Evolutionary conservation across 345 rosid genomes (phyloP), one percentile per base, ranked within the genome.

Genomic region (Microcos paniculata): DNA sequence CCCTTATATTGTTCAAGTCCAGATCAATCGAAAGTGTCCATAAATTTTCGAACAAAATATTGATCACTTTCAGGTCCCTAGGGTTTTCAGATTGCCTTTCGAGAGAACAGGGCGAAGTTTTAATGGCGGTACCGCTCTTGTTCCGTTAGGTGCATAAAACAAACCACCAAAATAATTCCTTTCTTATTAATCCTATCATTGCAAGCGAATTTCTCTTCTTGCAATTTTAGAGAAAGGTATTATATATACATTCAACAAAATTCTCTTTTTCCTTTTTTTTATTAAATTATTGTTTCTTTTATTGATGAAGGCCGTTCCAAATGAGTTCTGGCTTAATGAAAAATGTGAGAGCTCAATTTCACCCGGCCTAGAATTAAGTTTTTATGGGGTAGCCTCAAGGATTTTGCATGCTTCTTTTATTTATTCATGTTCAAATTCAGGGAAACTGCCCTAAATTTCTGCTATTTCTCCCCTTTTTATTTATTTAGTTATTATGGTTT

Each of bases 391-490:
- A 58, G 26, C 42, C 67, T 72, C 76, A 57, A 58, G 76, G 12
- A 31, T 58, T 43, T 72, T 19, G 6, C 67, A 72, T 72, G 67
- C n/a, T 46, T 24, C 33, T 19, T 1, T 55, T 3, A 26, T 26
- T 48, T 43, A 43, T 23, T 57, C 76, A 43, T 58, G 66, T 42
- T 72, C 9, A 58, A 42, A 45, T 43, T 72, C 45, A 43, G 12
- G 13, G 55, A 72, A 72, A 57, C 28, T 72, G 76, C 76, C 76
- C 76, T 28, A 72, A 58, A 72, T 72, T 73, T 73, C 16, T 59
- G 1, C 28, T 49, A 4, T 24, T 24, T 13, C 40, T 35, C 6
- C 40, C 24, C 4, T 57, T 23, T 55, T 55, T 21, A 55, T 53
- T 53, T 35, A 35, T n/a, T n/a, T 2, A 35, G 2, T 35, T 35